Evolutionary conservation across 768 basidiomycete genomes (phyloP), one percentile per base, ranked within the genome.

Genomic region (Boletus rubroflammeus): DNA sequence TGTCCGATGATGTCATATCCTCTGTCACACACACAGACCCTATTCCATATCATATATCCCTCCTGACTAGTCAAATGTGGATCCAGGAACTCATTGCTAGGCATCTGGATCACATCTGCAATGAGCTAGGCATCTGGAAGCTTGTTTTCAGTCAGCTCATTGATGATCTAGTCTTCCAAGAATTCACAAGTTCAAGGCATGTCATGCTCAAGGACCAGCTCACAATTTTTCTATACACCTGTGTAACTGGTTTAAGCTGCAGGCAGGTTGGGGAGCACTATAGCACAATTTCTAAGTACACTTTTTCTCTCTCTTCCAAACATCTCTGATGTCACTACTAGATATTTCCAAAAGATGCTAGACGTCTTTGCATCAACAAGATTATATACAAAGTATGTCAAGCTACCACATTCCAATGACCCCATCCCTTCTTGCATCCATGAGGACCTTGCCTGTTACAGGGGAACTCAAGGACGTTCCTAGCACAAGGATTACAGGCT

Each of bases 11-110:
- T 50, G 28, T 50, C 28, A 1, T 29, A 7, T 31, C 32, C 14
- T 34, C 32, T 14, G 14, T 34, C 14, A 14, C 5, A 14, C 2
- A 5, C 14, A 6, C 5, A 14, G 29, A 31, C 28, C 21, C 29
- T 1, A 38, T 52, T 17, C 51, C 31, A 14, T 55, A 55, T 17
- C 42, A 50, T 1, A 50, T 28, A 2, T 54, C 48, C 0, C 38
- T 55, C 1, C 23, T 55, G 3, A 46, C 54, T 21, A 38, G 49
- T 2, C 7, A 41, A 5, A 46, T 41, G 45, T 56, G 55, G 50
- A 40, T 53, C 6, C 32, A n/a, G 19, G 45, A 56, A 26, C 50
- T 56, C 0, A 2, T 56, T 3, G 10, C 29, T 56, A 50, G 50
- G 11, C 55, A 56, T 10, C 50, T 34, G 1, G 45, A 56, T n/a